Evolutionary conservation across 2,329 filamentous ascomycete species (phyloP), one percentile per base, ranked within the genome.

Genomic region (Aureobasidium melanogenum): DNA sequence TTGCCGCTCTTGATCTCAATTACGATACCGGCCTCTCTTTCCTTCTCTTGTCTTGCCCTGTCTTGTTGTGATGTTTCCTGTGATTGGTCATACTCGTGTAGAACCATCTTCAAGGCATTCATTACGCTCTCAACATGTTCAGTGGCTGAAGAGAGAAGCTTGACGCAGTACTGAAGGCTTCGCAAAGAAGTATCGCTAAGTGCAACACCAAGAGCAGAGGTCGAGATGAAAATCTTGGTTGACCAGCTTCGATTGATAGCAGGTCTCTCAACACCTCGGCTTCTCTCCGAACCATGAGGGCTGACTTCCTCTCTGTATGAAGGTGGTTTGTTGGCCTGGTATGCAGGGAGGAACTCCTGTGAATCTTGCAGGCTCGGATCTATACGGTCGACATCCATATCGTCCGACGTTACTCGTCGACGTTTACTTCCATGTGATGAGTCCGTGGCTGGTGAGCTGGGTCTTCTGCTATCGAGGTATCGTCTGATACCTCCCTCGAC

Each of bases 181-280:
- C 86, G 84, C 9, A 97, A 77, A 24, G 90, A 96, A 69, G 94
- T 88, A 19, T 95, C 88, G 68, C 88, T 95, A 82, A 99, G 91
- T 0, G 94, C 91, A 17, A 96, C 87, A 65, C 91, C 91, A 0
- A 97, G 81, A 0, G 91, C 93, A 0, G 91, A 96, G 0, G 93
- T 97, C 5, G 90, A 92, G 72, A 96, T 89, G 66, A 96, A 88
- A 19, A 97, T 79, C 15, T 91, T 70, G 12, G 88, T 89, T 64
- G 89, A 89, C 91, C 91, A 95, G 43, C 68, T 73, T 12, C 71
- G 67, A 34, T 79, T 81, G 12, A 69, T 80, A 28, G 74, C 71
- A 47, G 72, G 65, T 66, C 70, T 64, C n/a, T 69, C 50, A 55
- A 63, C 64, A 51, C 52, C 51, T 52, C 62, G 64, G 48, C 61